phyloP scores from a whole-genome alignment of 768 basidiomycete genomes.

The Boletus sensibilis region DNA sequence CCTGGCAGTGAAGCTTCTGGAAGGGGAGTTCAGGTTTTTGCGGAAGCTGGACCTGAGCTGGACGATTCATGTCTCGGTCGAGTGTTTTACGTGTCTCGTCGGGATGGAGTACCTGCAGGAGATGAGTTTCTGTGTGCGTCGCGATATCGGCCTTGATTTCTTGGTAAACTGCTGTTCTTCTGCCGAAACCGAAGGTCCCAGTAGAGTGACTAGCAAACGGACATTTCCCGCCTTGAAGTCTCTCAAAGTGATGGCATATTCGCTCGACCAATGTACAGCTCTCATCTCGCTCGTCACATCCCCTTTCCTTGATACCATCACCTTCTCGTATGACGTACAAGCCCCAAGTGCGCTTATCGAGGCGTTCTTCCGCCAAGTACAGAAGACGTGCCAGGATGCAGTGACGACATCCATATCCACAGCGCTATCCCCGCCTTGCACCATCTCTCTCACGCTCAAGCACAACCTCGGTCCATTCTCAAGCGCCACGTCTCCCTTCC shows the following conservation, averaged over 20 bases:
- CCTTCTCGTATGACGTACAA: constrained; percentile 29
- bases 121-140: constrained; percentile 19
- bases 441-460: constrained; percentile 28
- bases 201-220: not conserved
- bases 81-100: constrained; percentile 22
- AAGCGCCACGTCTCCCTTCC: constrained; percentile 22
- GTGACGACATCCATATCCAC: not conserved
- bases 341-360: constrained; percentile 20
- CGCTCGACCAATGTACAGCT: constrained; percentile 30
- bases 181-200: not conserved
- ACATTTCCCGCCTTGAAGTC: constrained; percentile 24
- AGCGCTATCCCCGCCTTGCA: not conserved
- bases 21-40: constrained; percentile 20
- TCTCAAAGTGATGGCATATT: constrained; percentile 25
- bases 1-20: constrained; percentile 16
- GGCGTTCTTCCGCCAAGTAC: constrained; percentile 26
- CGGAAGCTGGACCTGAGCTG: constrained; percentile 26
- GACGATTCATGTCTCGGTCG: constrained; percentile 23
- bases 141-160: constrained; percentile 17
- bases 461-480: constrained; percentile 25
- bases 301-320: constrained; percentile 21
- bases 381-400: constrained; percentile 12
- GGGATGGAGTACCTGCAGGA: constrained; percentile 26
- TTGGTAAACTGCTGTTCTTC: constrained; percentile 10
- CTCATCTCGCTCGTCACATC: constrained; percentile 26